Conservation (phyloP, 2,329 filamentous ascomycete species). For the Talaromyces sp. region DNA sequence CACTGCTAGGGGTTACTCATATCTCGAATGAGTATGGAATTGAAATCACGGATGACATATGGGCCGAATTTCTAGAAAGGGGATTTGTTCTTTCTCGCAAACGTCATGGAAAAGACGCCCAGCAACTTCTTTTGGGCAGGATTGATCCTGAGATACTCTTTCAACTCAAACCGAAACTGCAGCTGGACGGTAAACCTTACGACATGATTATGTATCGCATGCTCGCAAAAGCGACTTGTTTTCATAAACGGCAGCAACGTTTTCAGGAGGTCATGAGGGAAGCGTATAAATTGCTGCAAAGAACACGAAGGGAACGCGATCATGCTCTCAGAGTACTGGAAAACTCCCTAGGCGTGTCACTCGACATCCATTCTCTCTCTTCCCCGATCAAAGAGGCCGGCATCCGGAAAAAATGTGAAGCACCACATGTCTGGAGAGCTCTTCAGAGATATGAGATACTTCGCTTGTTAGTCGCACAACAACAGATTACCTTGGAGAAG, state of each 20-base stretch:
- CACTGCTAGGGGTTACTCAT: constrained; percentile 56
- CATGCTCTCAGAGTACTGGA: constrained; percentile 24
- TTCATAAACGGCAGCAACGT: constrained; percentile 16
- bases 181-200: constrained; percentile 54
- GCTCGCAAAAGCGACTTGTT: constrained; percentile 28
- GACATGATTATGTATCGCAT: constrained; percentile 51
- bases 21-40: constrained; percentile 58
- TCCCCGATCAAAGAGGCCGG: constrained; percentile 21
- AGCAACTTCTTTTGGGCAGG: constrained; percentile 23
- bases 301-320: constrained; percentile 25
- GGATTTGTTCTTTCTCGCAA: constrained; percentile 54
- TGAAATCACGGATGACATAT: constrained; percentile 52
- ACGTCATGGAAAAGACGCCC: constrained; percentile 31
- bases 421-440: constrained; percentile 18
- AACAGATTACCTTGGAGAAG: constrained; percentile 21
- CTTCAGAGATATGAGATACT: constrained; percentile 31
- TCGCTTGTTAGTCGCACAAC: constrained; percentile 27
- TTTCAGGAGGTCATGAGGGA: constrained; percentile 26
- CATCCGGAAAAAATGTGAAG: neutral
- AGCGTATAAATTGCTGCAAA: constrained; percentile 27
- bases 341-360: constrained; percentile 19
- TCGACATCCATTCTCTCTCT: constrained; percentile 14
- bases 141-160: constrained; percentile 45
- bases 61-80: constrained; percentile 65
- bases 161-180: constrained; percentile 57